These are phyloP conservation scores for Oryza meridionalis DNA, from an alignment of 176 grass and related monocot genomes.

Conservation along the genomic window DNA sequence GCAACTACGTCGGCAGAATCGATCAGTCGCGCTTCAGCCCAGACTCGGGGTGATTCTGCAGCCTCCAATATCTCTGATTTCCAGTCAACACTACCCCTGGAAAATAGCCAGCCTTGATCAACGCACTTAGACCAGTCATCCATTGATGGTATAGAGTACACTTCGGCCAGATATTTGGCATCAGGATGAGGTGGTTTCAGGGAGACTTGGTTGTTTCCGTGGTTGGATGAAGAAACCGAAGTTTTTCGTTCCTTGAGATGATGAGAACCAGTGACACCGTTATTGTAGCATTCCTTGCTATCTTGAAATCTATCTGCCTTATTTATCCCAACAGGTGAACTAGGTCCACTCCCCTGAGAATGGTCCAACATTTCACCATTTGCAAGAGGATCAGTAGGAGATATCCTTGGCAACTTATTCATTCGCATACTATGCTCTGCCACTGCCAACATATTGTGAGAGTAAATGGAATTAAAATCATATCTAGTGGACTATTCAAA, in stretches of 20 bases:
- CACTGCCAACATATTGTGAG: conserved; percentile 42
- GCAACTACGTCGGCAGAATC: conserved; percentile 39
- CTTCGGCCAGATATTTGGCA: conserved; percentile 51
- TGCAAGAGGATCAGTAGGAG: conserved; percentile 17
- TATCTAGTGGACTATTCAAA: neutral
- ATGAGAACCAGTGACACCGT: conserved; percentile 8
- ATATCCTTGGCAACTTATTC: conserved; percentile 42
- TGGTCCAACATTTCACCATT: conserved; percentile 17
- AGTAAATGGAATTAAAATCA: conserved; percentile 19
- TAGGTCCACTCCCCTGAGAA: conserved; percentile 1
- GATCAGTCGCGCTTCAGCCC: conserved; percentile 47
- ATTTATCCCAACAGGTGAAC: conserved; percentile 26
- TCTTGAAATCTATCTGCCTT: conserved; percentile 23
- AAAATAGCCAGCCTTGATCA: conserved; percentile 59
- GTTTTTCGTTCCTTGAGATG: conserved; percentile 1
- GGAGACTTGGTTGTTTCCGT: conserved; percentile 8
- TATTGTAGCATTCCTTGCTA: conserved; percentile 26
- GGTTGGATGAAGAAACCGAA: conserved; percentile 25
- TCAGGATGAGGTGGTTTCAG: conserved; percentile 43
- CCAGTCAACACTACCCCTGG: neutral
- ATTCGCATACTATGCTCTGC: conserved; percentile 29
- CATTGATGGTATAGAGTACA: conserved; percentile 49
- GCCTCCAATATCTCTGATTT: conserved; percentile 20
- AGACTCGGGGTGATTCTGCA: conserved; percentile 40
- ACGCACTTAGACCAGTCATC: conserved; percentile 27